Conservation (phyloP, 805 yeast genomes). For the Candida michaelii region DNA sequence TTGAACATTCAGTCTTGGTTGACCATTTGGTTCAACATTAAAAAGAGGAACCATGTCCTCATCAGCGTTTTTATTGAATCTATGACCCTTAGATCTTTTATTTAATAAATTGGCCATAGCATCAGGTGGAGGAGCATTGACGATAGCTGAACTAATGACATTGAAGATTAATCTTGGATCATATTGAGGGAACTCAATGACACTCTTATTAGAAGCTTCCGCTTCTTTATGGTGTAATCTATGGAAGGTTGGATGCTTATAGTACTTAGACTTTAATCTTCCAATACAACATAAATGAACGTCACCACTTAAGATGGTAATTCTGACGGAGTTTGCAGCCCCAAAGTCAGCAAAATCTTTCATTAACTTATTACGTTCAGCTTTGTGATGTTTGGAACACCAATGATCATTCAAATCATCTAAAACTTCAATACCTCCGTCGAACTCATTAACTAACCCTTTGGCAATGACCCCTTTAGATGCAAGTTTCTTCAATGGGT, state of each 20-base stretch:
- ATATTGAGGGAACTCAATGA: slow-evolving; percentile 52
- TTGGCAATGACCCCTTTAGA: slow-evolving; percentile 60
- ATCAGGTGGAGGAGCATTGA: slow-evolving; percentile 90
- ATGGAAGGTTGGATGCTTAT: slow-evolving; percentile 31
- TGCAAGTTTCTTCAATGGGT: slow-evolving; percentile 62
- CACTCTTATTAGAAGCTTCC: slow-evolving; percentile 37
- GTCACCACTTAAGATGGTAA: slow-evolving; percentile 89
- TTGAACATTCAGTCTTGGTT: slow-evolving; percentile 44
- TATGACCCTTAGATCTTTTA: slow-evolving; percentile 67
- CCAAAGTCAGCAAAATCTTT: slow-evolving; percentile 65
- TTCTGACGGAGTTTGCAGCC: slow-evolving; percentile 59
- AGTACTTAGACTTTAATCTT: slow-evolving; percentile 59
- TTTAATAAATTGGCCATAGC: slow-evolving; percentile 76
- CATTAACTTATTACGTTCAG: slow-evolving; percentile 74
- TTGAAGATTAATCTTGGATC: slow-evolving; percentile 81
- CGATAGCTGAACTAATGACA: slow-evolving; percentile 85
- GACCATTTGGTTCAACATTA: slow-evolving; percentile 55
- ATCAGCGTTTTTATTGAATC: slow-evolving; percentile 60
- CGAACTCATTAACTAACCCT: slow-evolving; percentile 87
- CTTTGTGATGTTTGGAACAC: slow-evolving; percentile 87
- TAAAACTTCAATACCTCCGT: slow-evolving; percentile 85
- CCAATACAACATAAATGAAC: slow-evolving; percentile 90
- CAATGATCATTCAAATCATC: slow-evolving; percentile 97
- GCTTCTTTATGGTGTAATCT: slow-evolving; percentile 19
- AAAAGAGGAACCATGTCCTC: slow-evolving; percentile 85